Evolutionary conservation across 1,284 basidiomycete species (phyloP).

Genomic region (Pseudozyma flocculosa): DNA sequence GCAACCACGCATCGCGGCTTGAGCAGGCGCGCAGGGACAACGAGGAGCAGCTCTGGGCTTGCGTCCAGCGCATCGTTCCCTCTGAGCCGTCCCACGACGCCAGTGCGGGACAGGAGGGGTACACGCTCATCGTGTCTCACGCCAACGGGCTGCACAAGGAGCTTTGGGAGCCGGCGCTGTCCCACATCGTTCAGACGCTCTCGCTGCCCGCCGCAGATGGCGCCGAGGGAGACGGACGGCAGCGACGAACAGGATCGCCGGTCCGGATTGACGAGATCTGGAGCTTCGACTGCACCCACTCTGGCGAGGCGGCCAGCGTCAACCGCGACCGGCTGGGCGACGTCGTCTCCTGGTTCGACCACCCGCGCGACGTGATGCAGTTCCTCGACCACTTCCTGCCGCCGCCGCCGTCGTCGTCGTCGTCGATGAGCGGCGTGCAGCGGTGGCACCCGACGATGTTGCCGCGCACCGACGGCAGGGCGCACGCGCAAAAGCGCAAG

Average conservation of each 20-base stretch:
- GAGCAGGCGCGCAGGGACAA: slow-evolving; percentile 17
- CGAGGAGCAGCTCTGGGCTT: slow-evolving; percentile 33
- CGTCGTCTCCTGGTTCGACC: slow-evolving; percentile 70
- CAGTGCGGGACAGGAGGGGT: slow-evolving; percentile 4
- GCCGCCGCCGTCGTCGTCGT: no score
- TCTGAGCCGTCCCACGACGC: slow-evolving; percentile 9
- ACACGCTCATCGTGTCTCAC: slow-evolving; percentile 71
- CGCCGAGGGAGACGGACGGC: no score
- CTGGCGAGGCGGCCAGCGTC: slow-evolving; percentile 72
- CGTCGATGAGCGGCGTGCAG: no score
- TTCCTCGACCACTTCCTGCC: slow-evolving; percentile 69
- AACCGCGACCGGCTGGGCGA: slow-evolving; percentile 66
- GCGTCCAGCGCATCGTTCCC: slow-evolving; percentile 26
- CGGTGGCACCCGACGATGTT: slow-evolving; percentile 36
- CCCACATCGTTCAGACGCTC: slow-evolving; percentile 58
- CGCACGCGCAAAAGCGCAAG: slow-evolving; percentile 13
- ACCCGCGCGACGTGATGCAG: slow-evolving; percentile 71
- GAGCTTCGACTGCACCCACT: slow-evolving; percentile 74
- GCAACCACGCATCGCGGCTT: slow-evolving; percentile 13
- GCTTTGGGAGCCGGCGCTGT: slow-evolving; percentile 70
- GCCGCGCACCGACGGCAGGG: background rate
- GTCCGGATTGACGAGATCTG: slow-evolving; percentile 71
- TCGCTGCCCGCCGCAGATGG: no score
- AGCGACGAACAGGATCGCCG: slow-evolving; percentile 10
- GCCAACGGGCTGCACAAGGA: slow-evolving; percentile 83